A percentile compares a stretch with the other conserved stretches of the same genome.
These are phyloP conservation scores for Trypanosoma vivax DNA, from an alignment of 208 protist species.

Conservation along the genomic window DNA sequence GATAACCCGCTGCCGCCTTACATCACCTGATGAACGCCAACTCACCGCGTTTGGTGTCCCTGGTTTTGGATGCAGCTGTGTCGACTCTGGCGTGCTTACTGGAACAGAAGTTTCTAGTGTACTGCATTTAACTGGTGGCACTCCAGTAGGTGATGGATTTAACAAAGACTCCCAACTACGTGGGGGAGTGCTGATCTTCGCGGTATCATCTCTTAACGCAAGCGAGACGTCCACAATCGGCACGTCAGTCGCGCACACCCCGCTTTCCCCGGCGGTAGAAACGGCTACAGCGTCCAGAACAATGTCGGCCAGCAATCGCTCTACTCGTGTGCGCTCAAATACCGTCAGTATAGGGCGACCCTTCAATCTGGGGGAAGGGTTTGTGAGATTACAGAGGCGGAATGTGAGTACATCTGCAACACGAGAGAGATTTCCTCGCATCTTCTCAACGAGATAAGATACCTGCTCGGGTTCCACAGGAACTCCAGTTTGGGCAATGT, in stretches of 20 bases:
- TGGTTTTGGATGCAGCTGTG: too few species aligned
- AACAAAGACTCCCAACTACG: too few species aligned
- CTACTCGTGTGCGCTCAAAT: conserved; percentile 51
- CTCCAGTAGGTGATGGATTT: too few species aligned
- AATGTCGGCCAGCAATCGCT: conserved; percentile 44
- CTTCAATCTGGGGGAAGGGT: not conserved
- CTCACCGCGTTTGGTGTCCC: too few species aligned
- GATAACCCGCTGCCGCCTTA: too few species aligned
- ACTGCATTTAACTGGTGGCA: too few species aligned
- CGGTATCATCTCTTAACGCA: too few species aligned
- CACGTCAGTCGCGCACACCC: conserved; percentile 7
- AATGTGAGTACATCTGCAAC: conserved; percentile 35
- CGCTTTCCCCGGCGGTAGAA: conserved; percentile 14
- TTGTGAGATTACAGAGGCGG: conserved; percentile 25
- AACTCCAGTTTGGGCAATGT: conserved; percentile 8
- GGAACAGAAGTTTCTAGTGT: too few species aligned
- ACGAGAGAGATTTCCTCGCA: conserved; percentile 30
- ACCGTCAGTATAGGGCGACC: conserved; percentile 23
- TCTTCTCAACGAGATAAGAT: conserved; percentile 19
- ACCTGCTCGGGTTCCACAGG: conserved; percentile 18
- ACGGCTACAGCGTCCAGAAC: conserved; percentile 39
- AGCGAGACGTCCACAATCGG: not conserved
- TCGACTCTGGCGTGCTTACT: too few species aligned
- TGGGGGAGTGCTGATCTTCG: too few species aligned
- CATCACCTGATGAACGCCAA: too few species aligned